These are phyloP conservation scores for Zea luxurians DNA, from an alignment of 176 grass and related monocot genomes.

Conservation along the genomic window DNA sequence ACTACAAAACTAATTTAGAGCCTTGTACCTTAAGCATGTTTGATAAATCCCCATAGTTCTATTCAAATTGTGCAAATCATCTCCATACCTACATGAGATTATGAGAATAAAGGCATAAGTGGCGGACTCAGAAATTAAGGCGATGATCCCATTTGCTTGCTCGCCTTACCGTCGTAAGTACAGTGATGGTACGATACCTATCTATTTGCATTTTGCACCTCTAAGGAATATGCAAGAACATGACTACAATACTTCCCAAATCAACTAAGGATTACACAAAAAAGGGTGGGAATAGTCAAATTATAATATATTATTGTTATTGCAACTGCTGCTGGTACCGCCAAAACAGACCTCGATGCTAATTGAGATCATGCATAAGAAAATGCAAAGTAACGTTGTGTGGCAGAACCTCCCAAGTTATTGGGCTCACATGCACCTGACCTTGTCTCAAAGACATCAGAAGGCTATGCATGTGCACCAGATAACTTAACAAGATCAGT, in stretches of 20 bases:
- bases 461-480: too few species aligned
- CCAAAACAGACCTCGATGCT: background rate
- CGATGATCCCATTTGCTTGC: too few species aligned
- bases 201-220: constrained; percentile 21
- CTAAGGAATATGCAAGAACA: constrained; percentile 30
- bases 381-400: constrained; percentile 27
- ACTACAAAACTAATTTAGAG: constrained; percentile 21
- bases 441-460: too few species aligned
- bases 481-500: too few species aligned
- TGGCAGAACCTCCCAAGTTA: too few species aligned
- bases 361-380: background rate
- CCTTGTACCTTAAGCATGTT: constrained; percentile 85
- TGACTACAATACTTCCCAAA: background rate
- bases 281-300: constrained; percentile 1
- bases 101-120: constrained; percentile 37
- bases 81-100: constrained; percentile 98
- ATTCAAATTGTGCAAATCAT: constrained; percentile 79
- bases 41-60: constrained; percentile 80
- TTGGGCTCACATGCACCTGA: too few species aligned
- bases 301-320: constrained; percentile 13
- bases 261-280: constrained; percentile 3
- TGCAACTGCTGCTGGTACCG: too few species aligned
- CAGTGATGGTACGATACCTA: background rate
- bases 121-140: too few species aligned
- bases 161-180: too few species aligned